These are phyloP conservation scores for Tolypocladium ovalisporum DNA, from an alignment of 2,329 filamentous ascomycete genomes.

Conservation along the genomic window DNA sequence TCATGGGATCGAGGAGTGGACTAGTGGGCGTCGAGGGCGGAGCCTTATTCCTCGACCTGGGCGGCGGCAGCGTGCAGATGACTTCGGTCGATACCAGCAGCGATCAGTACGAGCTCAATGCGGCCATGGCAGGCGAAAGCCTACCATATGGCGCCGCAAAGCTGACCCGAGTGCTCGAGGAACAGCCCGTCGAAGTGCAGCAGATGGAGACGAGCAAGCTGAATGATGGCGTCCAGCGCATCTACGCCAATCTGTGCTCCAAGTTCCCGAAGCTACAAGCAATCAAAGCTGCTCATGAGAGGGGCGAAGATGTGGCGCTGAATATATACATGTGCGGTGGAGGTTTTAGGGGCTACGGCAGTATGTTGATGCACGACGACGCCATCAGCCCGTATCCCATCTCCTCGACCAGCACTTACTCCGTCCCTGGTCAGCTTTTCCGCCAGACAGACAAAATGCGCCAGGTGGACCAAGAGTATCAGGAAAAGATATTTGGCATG, in stretches of 20 bases:
- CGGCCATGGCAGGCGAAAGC: slow-evolving; percentile 43
- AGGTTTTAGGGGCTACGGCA: slow-evolving; percentile 84
- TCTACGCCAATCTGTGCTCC: slow-evolving; percentile 43
- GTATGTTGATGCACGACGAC: slow-evolving; percentile 74
- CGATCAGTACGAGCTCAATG: slow-evolving; percentile 37
- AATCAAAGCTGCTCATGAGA: slow-evolving; percentile 23
- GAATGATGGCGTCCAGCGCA: slow-evolving; percentile 42
- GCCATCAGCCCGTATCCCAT: slow-evolving; percentile 70
- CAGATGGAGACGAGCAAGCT: slow-evolving; percentile 44
- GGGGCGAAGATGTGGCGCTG: slow-evolving; percentile 30
- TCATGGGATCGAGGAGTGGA: slow-evolving; percentile 67
- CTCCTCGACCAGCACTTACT: slow-evolving; percentile 71
- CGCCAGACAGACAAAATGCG: slow-evolving; percentile 40
- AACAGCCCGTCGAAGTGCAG: slow-evolving; percentile 25
- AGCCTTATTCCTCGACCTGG: slow-evolving; percentile 78
- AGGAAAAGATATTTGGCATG: slow-evolving; percentile 60
- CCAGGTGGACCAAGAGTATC: slow-evolving; percentile 34
- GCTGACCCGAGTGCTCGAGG: slow-evolving; percentile 38
- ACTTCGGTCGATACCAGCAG: slow-evolving; percentile 45
- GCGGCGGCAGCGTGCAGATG: slow-evolving; percentile 60
- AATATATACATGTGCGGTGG: slow-evolving; percentile 81
- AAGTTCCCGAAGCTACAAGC: slow-evolving; percentile 38
- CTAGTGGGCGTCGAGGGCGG: slow-evolving; percentile 48
- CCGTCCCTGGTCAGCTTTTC: slow-evolving; percentile 51
- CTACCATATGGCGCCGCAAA: slow-evolving; percentile 52